Conservation (phyloP, 345 rosid genomes). For the Dimocarpus longan region DNA sequence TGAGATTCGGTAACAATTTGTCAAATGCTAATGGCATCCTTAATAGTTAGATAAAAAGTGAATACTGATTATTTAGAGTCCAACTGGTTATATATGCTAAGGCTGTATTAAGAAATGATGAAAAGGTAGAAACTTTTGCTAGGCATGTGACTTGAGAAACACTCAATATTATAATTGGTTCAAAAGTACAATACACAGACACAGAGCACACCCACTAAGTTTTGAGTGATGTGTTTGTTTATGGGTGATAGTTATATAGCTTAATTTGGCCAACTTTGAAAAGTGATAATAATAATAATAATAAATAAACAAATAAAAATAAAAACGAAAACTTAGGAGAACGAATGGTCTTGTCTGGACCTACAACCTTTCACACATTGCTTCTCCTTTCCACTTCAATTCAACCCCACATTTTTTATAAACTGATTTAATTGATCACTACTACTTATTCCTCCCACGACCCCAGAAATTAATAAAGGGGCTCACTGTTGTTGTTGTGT, state of each 20-base stretch:
- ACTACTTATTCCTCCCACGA: too few species aligned
- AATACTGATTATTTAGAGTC: too few species aligned
- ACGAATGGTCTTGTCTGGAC: constrained; percentile 25
- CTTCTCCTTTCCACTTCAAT: constrained; percentile 29
- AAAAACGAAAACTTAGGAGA: neutral
- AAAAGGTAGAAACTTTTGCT: neutral
- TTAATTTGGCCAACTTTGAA: constrained; percentile 25
- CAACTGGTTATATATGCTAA: too few species aligned
- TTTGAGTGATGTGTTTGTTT: constrained; percentile 14
- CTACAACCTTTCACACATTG: constrained; percentile 26
- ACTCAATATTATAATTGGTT: constrained; percentile 31
- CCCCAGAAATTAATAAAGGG: neutral
- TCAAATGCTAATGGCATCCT: too few species aligned
- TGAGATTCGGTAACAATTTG: too few species aligned
- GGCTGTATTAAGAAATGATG: neutral
- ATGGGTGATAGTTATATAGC: neutral
- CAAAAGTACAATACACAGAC: constrained; percentile 14
- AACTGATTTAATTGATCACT: neutral
- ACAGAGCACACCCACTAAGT: constrained; percentile 29
- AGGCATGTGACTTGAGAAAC: constrained; percentile 30
- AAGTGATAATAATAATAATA: constrained; percentile 18
- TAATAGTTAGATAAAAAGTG: too few species aligned
- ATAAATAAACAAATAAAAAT: too few species aligned
- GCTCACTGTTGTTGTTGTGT: neutral
- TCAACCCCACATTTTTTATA: neutral